Conservation (phyloP, 2,329 filamentous ascomycete genomes). For the Aspergillus ustus region DNA sequence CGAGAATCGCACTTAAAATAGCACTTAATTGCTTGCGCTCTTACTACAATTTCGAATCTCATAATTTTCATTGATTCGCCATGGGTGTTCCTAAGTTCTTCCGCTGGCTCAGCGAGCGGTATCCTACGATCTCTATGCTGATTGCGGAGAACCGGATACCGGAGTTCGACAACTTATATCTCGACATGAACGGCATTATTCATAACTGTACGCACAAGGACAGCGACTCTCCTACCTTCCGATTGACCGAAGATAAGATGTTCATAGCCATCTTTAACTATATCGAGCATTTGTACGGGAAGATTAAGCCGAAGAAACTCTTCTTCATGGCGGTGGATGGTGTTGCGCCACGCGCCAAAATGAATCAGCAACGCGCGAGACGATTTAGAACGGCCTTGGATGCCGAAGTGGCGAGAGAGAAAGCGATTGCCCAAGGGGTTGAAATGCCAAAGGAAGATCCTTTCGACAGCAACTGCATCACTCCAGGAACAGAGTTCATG, state of each 20-base stretch:
- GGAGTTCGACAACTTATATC: slow-evolving; percentile 95
- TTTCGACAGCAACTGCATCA: slow-evolving; percentile 99
- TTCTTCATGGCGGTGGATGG: slow-evolving; percentile 99
- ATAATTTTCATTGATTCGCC: slow-evolving; percentile 33
- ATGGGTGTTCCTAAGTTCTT: slow-evolving; percentile 88
- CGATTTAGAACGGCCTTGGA: slow-evolving; percentile 95
- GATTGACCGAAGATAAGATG: slow-evolving; percentile 97
- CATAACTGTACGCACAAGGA: slow-evolving; percentile 99
- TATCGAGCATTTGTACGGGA: slow-evolving; percentile 97
- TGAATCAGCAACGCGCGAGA: slow-evolving; percentile 97
- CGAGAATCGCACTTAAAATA: slow-evolving; percentile 9
- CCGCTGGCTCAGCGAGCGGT: slow-evolving; percentile 98
- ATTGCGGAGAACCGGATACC: slow-evolving; percentile 99
- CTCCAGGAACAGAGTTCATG: slow-evolving; percentile 96
- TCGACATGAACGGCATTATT: slow-evolving; percentile 96
- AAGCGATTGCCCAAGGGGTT: slow-evolving; percentile 84
- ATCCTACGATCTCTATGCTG: slow-evolving; percentile 96
- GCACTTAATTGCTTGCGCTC: slow-evolving; percentile 1
- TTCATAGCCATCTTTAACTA: slow-evolving; percentile 99
- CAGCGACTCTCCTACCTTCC: slow-evolving; percentile 86
- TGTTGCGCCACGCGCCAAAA: slow-evolving; percentile 96
- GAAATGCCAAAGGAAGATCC: slow-evolving; percentile 94
- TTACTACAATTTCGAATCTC: background rate
- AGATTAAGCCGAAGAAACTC: slow-evolving; percentile 96
- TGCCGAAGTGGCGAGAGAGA: slow-evolving; percentile 85